A percentile compares a stretch with the other conserved stretches of the same genome.
These are phyloP conservation scores for Primulina huaijiensis DNA, from an alignment of 257 asterid genomes.

Conservation along the genomic window DNA sequence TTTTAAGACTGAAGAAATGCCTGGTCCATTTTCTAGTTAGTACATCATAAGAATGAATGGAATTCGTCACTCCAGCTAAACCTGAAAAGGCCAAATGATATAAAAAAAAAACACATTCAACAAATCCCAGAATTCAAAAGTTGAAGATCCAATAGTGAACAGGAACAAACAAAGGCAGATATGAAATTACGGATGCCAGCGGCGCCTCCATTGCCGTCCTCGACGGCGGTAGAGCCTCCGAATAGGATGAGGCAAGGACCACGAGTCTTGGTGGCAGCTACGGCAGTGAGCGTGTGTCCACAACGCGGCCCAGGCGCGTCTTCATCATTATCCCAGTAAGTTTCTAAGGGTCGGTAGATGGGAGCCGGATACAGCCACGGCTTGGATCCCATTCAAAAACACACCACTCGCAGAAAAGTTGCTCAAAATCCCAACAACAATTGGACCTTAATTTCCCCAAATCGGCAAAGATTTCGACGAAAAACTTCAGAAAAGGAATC, in stretches of 20 bases:
- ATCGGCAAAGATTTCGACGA: not conserved
- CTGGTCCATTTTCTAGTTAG: slow-evolving; percentile 97
- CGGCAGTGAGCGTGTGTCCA: slow-evolving; percentile 91
- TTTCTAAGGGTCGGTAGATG: slow-evolving; percentile 53
- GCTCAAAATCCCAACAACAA: not conserved
- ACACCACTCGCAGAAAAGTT: not conserved
- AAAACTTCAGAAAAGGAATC: not conserved
- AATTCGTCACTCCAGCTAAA: slow-evolving; percentile 91
- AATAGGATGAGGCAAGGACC: slow-evolving; percentile 93
- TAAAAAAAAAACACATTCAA: not conserved
- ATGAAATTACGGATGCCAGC: slow-evolving; percentile 75
- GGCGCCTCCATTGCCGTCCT: slow-evolving; percentile 78
- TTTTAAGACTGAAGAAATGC: slow-evolving; percentile 27
- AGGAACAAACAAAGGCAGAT: not conserved
- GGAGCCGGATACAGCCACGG: slow-evolving; percentile 67
- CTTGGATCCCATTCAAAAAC: slow-evolving; percentile 57
- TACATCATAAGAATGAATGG: slow-evolving; percentile 81
- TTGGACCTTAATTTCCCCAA: slow-evolving; percentile 26
- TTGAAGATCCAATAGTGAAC: not conserved
- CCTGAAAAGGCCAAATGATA: slow-evolving; percentile 41
- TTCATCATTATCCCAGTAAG: slow-evolving; percentile 83
- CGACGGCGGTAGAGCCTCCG: slow-evolving; percentile 98
- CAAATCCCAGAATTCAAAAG: slow-evolving; percentile 6
- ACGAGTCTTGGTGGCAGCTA: slow-evolving; percentile 76
- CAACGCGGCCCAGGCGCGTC: slow-evolving; percentile 98